Base-by-base conservation (phyloP, 139 green algal genomes). In the Nannochloris sp. region DNA sequence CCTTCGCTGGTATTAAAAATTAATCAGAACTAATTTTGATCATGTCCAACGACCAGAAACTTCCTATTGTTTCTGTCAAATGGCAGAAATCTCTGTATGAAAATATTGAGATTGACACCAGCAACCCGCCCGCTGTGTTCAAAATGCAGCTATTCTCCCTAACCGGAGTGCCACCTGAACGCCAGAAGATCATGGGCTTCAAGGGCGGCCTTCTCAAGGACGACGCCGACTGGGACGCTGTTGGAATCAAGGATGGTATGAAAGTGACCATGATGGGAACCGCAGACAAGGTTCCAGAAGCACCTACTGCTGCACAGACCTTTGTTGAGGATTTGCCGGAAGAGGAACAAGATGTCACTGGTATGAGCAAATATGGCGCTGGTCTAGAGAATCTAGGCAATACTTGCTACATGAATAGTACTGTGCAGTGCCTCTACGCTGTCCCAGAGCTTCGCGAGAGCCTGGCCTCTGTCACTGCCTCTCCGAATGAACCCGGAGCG, bases 331-430 rank as follows among this genome's bases (percentile, higher is more conserved):
- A 99, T 75, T 75, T 98, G 47, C 93, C 93, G 14, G 83, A 96
- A 67, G 85, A 90, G 19, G 74, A 91, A 53, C 76, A 77, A 56
- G 85, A 88, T 15, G 35, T 63, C 2, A 71, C 63, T 27, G 83
- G 78, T 39, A 51, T 82, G 27, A 60, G 73, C 19, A 87, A 87
- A 30, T 95, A 92, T 60, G 82, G 83, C 19, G 78, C 83, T 9
- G 93, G 93, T 1, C 78, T 98, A 51, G 46, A 89, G 55, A 98
- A 98, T 77, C 79, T 97, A 32, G 92, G 92, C 60, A 97, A 97
- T 76, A 98, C 93, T 0, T 98, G 93, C 85, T 98, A 98, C 81
- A 97, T 97, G 93, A 97, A 97, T 78, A 81, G 76, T 54, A 95
- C 87, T 0, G 25, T 83, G 55, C 93, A 98, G 80, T 97, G 89